Evolutionary conservation across 169 alveolate genomes (phyloP).

Genomic region (Plasmodium gallinaceum): DNA sequence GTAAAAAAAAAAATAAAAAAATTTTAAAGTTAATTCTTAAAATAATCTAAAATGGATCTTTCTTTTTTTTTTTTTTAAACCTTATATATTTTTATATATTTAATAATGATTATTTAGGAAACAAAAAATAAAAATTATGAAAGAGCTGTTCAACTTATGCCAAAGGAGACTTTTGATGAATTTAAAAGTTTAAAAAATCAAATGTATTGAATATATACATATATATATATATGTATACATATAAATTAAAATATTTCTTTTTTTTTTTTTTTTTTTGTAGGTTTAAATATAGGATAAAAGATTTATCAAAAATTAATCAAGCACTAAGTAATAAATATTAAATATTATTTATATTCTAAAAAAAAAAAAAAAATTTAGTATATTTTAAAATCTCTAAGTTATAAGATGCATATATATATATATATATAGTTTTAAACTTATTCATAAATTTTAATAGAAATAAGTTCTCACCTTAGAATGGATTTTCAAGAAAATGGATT

Average conservation of each 20-base stretch:
- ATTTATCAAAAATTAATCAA: slow-evolving; percentile 53
- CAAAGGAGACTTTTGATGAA: slow-evolving; percentile 57
- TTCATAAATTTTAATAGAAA: slow-evolving; percentile 23
- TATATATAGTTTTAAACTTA: background rate
- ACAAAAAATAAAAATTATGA: slow-evolving; percentile 65
- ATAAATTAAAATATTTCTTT: background rate
- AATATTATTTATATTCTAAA: background rate
- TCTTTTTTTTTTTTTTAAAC: background rate
- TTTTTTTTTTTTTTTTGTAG: slow-evolving; percentile 13
- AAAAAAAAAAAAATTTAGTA: slow-evolving; percentile 11
- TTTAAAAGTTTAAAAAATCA: slow-evolving; percentile 48
- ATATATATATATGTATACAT: background rate
- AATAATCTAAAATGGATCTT: background rate
- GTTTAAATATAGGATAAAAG: slow-evolving; percentile 46
- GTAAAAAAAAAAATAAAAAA: slow-evolving; percentile 14
- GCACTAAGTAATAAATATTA: slow-evolving; percentile 39
- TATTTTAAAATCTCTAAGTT: no score
- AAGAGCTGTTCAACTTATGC: slow-evolving; percentile 57
- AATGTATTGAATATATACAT: slow-evolving; percentile 15
- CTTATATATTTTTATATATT: background rate
- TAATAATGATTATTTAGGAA: slow-evolving; percentile 29
- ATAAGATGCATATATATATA: background rate
- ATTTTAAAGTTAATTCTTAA: background rate
- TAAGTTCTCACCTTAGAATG: slow-evolving; percentile 72
- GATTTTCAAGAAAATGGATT: slow-evolving; percentile 71